phyloP scores from a whole-genome alignment of 345 rosid genomes.

The Hibiscus tridactylites region DNA sequence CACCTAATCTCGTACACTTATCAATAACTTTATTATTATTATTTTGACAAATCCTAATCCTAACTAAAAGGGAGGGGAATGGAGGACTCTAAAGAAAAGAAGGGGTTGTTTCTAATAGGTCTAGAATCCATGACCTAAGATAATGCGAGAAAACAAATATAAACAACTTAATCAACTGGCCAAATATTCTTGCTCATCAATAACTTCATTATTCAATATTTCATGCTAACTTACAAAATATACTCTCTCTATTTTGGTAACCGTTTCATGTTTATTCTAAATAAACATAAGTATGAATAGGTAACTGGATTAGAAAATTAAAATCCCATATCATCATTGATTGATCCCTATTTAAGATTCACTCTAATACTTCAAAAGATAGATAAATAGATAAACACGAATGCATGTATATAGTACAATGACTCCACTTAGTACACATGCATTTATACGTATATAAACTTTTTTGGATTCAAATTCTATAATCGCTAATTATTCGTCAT shows the following conservation, averaged over 20 bases:
- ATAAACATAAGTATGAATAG: not conserved
- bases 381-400: not conserved
- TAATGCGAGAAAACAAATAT: too few species aligned
- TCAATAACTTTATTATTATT: not conserved
- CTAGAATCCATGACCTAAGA: too few species aligned
- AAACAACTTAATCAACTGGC: too few species aligned
- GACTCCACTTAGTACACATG: not conserved
- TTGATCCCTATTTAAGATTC: slow-evolving; percentile 1
- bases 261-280: not conserved
- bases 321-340: not conserved
- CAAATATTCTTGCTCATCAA: not conserved
- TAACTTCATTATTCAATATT: not conserved
- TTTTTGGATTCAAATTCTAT: not conserved
- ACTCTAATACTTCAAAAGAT: not conserved
- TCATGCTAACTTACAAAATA: not conserved
- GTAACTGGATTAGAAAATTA: not conserved
- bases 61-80: too few species aligned
- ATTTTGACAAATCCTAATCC: too few species aligned
- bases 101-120: too few species aligned
- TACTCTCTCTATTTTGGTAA: not conserved
- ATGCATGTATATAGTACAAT: not conserved
- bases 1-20: not conserved
- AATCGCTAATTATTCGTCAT: too few species aligned
- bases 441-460: not conserved
- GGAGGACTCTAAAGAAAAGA: too few species aligned